Base-by-base conservation (phyloP, 1,139 yeast species). In the Magnusiomyces ingens region DNA sequence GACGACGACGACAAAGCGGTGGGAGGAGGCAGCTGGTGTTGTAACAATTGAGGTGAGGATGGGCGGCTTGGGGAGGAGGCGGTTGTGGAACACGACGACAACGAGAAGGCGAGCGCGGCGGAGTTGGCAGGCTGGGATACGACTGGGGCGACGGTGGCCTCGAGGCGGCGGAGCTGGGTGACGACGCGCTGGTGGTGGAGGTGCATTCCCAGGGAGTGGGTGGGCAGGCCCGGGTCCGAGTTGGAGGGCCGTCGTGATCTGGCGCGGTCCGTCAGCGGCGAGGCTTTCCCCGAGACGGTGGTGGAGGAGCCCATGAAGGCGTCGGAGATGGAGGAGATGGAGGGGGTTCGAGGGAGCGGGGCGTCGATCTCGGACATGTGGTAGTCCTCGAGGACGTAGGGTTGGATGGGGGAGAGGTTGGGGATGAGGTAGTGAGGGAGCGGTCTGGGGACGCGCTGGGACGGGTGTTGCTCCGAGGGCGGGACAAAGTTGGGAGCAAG, bases 401-500 rank as follows among this genome's bases (percentile, higher is more conserved):
- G 90, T 56, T 76, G 79, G 55, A 88, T 86, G 1, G 95, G 96
- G 51, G 80, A 80, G 53, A 83, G 80, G 57, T 78, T 76, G 1
- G 96, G 96, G 62, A 89, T 89, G 58, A 79, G 75, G 2, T 84
- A 82, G 13, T 82, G 76, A 2, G 88, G 85, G 2, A 88, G 87
- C 45, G 78, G 71, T 3, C 90, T 80, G 6, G 93, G 91, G 62
- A 55, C 53, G 38, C 62, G 58, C 19, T 58, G 58, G 21, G 54
- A 47, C 22, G 58, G 54, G n/a, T 12, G 19, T 56, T 59, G 62
- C 54, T 68, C 64, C 35, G 67, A 62, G 2, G 74, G 74, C 11
- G 74, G 73, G 19, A 69, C 67, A 57, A 70, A 71, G 57, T 71
- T 64, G 32, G 72, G 69, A 19, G 69, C 73, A 35, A 67, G 60